Conservation (phyloP, 2,329 filamentous ascomycete genomes). For the Aspergillus fischeri region DNA sequence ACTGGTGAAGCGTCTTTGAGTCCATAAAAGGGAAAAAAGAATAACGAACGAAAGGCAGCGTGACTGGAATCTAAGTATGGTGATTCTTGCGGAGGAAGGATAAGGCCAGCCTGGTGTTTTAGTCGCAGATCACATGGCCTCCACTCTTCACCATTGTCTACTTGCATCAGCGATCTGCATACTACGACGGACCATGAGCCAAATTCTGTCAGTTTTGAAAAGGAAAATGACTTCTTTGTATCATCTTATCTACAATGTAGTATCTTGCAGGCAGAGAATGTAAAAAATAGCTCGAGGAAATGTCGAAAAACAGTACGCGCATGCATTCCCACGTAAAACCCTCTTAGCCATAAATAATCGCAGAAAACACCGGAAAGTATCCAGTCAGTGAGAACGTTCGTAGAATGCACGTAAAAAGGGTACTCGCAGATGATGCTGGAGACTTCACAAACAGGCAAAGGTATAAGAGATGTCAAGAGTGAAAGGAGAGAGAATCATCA, state of each 20-base stretch:
- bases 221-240: background rate
- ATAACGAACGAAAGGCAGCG: background rate
- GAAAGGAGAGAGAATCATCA: background rate
- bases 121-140: slow-evolving; percentile 19
- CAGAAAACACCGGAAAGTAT: background rate
- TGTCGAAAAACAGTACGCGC: background rate
- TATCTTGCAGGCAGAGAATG: background rate
- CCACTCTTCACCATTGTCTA: background rate
- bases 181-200: background rate
- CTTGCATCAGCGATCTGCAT: background rate
- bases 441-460: slow-evolving; percentile 12
- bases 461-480: slow-evolving; percentile 1
- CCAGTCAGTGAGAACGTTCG: background rate
- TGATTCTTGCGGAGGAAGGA: background rate
- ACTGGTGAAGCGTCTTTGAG: background rate
- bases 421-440: slow-evolving; percentile 7
- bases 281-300: background rate
- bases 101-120: slow-evolving; percentile 28
- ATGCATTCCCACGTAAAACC: background rate
- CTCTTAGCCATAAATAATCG: background rate
- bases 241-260: background rate
- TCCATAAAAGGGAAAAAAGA: background rate
- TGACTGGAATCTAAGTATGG: background rate
- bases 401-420: slow-evolving; percentile 1
- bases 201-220: background rate